phyloP scores from a whole-genome alignment of 768 basidiomycete genomes.

The Hypholoma fasciculare region DNA sequence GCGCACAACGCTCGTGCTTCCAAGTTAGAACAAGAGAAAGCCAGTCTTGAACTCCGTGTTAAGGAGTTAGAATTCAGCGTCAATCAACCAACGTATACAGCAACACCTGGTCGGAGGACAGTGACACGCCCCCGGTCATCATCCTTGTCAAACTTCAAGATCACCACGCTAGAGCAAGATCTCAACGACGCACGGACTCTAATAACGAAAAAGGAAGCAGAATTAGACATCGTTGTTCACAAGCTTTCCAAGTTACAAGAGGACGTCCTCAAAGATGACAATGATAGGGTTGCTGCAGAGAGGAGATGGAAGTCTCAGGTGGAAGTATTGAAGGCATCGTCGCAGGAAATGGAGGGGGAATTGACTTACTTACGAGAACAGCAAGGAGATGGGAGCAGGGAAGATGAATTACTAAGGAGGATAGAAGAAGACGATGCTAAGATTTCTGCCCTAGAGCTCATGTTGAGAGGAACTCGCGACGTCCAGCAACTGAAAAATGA shows the following conservation, averaged over 20 bases:
- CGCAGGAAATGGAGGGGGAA: conserved; percentile 65
- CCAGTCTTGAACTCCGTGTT: conserved; percentile 53
- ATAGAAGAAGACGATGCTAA: conserved; percentile 76
- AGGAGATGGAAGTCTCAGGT: conserved; percentile 45
- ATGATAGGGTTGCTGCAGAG: conserved; percentile 58
- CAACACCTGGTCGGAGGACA: conserved; percentile 30
- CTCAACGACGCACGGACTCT: conserved; percentile 45
- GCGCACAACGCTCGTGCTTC: conserved; percentile 37
- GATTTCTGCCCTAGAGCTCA: conserved; percentile 54
- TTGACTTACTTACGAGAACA: conserved; percentile 43
- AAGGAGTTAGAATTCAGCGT: conserved; percentile 54
- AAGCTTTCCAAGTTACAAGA: conserved; percentile 51
- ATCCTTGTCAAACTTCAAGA: conserved; percentile 51
- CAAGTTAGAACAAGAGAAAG: conserved; percentile 61
- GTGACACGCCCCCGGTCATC: conserved; percentile 55
- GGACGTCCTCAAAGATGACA: conserved; percentile 52
- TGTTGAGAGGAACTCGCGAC: conserved; percentile 42
- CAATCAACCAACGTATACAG: conserved; percentile 33
- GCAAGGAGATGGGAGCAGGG: conserved; percentile 46
- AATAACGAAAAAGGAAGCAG: conserved; percentile 44
- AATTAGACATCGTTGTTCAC: conserved; percentile 40
- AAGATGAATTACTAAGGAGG: conserved; percentile 60
- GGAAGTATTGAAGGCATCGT: conserved; percentile 36
- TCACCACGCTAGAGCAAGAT: conserved; percentile 56
- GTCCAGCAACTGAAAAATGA: conserved; percentile 38